Evolutionary conservation across 352 stramenopile species (phyloP), one percentile per base, ranked within the genome.

Genomic region (Globisporangium parvum): DNA sequence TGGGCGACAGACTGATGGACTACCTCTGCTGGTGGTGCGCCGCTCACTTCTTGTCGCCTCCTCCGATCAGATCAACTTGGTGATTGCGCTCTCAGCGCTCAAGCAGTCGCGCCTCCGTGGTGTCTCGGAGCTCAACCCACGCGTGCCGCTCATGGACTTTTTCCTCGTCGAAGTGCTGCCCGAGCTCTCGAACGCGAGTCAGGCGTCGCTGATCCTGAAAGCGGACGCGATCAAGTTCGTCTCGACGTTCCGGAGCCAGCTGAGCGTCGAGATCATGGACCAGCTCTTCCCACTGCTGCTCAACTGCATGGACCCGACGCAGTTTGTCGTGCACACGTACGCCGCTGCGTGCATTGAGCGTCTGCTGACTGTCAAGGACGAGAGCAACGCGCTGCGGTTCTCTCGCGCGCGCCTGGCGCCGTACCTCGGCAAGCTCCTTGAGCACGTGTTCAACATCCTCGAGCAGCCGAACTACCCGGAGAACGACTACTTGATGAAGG

Each of bases 401-500:
- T 80, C 75, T n/a, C 89, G 90, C 63, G 67, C 77, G 23, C 80
- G 93, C 10, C 69, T 99, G 40, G 70, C 85, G 46, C 95, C 92
- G 23, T 97, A 97, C 69, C 64, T 99, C 11, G 81, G 91, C 39
- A 81, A 81, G 48, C 66, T 99, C 11, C 95, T 99, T 51, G 91
- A 86, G 48, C 95, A 94, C 44, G 75, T 99, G 23, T 99, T 99
- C 65, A 77, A 71, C 35, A 98, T 99, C 62, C 69, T 99, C 23
- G 95, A 98, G 44, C 87, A 97, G 53, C 70, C 75, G 0, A 87
- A 97, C 47, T 90, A 96, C 62, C 87, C 95, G 26, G 96, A 99
- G 61, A 99, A 99, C 76, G 95, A 99, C 59, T 99, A 99, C 65
- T 76, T 99, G 2, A 99, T 99, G 96, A 98, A 98, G 69, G 95